phyloP scores from a whole-genome alignment of 108 stramenopile genomes.

The Stephanodiscus triporus region DNA sequence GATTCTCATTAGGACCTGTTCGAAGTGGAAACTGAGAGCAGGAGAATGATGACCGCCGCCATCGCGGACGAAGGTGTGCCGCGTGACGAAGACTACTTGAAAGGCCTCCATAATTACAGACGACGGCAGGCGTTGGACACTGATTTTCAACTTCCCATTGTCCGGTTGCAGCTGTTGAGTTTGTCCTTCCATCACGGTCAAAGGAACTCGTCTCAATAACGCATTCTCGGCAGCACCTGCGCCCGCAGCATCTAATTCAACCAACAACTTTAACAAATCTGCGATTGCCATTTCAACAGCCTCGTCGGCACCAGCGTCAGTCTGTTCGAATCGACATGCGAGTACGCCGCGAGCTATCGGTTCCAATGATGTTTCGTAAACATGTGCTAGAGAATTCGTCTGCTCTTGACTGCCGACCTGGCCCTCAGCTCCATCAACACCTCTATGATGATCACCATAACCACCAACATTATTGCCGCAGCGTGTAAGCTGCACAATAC shows the following conservation, averaged over 20 bases:
- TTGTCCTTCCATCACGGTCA: constrained; percentile 9
- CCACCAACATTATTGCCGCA: constrained; percentile 6
- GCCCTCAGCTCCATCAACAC: background rate
- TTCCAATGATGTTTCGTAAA: constrained; percentile 28
- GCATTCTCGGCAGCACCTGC: constrained; percentile 53
- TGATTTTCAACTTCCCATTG: constrained; percentile 1
- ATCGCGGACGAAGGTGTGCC: constrained; percentile 71
- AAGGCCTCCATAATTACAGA: constrained; percentile 68
- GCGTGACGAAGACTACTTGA: constrained; percentile 77
- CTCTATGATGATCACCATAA: background rate
- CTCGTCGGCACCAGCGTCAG: constrained; percentile 88
- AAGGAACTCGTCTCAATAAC: constrained; percentile 9
- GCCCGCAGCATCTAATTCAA: constrained; percentile 46
- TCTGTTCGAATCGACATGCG: constrained; percentile 87
- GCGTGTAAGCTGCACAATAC: constrained; percentile 42
- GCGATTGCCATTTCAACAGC: constrained; percentile 93
- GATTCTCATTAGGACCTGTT: constrained; percentile 74
- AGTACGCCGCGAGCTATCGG: constrained; percentile 62
- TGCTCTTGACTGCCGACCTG: background rate
- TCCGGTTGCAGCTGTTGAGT: background rate
- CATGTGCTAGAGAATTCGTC: background rate
- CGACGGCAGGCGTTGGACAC: constrained; percentile 33
- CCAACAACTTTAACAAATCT: constrained; percentile 73
- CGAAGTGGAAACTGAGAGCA: constrained; percentile 83
- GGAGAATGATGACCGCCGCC: constrained; percentile 60